phyloP scores from a whole-genome alignment of 805 yeast genomes.

The Yamadazyma phyllophila region DNA sequence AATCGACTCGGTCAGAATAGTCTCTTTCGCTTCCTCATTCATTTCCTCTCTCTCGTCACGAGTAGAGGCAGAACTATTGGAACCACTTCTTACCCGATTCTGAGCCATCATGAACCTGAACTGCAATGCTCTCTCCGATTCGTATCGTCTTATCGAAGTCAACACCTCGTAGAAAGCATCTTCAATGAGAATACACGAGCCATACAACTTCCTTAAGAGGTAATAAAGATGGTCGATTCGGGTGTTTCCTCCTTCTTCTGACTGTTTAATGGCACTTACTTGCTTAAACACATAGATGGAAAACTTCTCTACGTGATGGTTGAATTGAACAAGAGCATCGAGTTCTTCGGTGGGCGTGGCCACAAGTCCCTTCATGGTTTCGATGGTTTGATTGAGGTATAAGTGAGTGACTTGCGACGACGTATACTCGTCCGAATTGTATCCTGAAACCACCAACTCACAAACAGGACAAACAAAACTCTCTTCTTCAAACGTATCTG shows the following conservation, averaged over 20 bases:
- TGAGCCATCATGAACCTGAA: neutral
- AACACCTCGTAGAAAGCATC: slow-evolving; percentile 20
- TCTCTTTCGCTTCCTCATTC: too few relatives aligned
- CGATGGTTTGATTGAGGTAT: slow-evolving; percentile 13
- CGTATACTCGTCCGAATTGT: slow-evolving; percentile 16
- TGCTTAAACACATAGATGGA: slow-evolving; percentile 6
- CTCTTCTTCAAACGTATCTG: slow-evolving; percentile 10
- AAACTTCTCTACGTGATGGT: slow-evolving; percentile 10
- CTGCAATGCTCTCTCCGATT: neutral
- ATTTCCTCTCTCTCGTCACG: too few relatives aligned
- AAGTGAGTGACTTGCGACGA: slow-evolving; percentile 14
- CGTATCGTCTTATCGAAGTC: slow-evolving; percentile 17
- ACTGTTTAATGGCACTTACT: slow-evolving; percentile 16
- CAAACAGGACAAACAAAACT: slow-evolving; percentile 33
- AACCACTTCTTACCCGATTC: too few relatives aligned
- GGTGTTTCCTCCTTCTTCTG: slow-evolving; percentile 4
- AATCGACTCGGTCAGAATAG: too few relatives aligned
- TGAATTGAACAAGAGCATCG: slow-evolving; percentile 18
- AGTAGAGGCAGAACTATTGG: too few relatives aligned
- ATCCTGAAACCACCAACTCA: slow-evolving; percentile 20
- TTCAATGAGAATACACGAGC: slow-evolving; percentile 25
- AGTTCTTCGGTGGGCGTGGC: slow-evolving; percentile 23
- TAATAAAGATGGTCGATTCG: slow-evolving; percentile 25
- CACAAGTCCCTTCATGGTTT: slow-evolving; percentile 15
- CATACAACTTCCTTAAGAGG: slow-evolving; percentile 28